Evolutionary conservation across 208 protist species (phyloP), one percentile per base, ranked within the genome.

Genomic region (Trypanosoma caninum): DNA sequence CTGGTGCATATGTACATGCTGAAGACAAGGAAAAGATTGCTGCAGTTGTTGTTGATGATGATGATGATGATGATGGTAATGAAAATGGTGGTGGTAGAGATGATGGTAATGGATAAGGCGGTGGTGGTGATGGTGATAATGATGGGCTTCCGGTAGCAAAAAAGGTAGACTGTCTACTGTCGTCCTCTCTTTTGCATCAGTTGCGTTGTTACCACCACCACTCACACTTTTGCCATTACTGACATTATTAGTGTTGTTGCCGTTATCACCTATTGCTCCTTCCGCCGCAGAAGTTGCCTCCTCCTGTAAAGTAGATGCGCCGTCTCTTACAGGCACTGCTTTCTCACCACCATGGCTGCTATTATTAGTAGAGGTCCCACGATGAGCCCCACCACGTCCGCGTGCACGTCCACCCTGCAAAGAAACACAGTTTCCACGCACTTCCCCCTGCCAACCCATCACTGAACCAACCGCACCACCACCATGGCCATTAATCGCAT

Each of bases 11-110:
- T 73, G 38, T 46, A 46, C 6, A 22, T 44, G 31, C 20, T 42
- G 52, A 2, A 33, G 13, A 20, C 34, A 33, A 20, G 28, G 52
- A 7, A 13, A 2, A 35, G 35, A 37, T 20, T 48, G 55, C 42
- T 72, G 65, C 40, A 33, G 44, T 30, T 61, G 62, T 28, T 48
- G 53, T 25, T 55, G 62, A 41, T 58, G 44, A 27, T 48, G 20
- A 46, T 74, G 59, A 38, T 60, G 34, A 30, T 57, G 46, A 13
- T 66, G 60, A 22, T 52, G 56, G 6, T 62, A 30, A 30, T 51
- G 31, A 62, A 30, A 44, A 1, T 52, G 40, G 4, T 34, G 42
- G 3, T 52, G 40, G 1, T 14, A 57, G 4, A 42, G 62, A 41
- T 58, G 44, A 27, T 48, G 20, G 38, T 74, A 54, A 38, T 60